These are phyloP conservation scores for Ceratocystis ficicola DNA, from an alignment of 2,329 filamentous ascomycete genomes.

Conservation along the genomic window DNA sequence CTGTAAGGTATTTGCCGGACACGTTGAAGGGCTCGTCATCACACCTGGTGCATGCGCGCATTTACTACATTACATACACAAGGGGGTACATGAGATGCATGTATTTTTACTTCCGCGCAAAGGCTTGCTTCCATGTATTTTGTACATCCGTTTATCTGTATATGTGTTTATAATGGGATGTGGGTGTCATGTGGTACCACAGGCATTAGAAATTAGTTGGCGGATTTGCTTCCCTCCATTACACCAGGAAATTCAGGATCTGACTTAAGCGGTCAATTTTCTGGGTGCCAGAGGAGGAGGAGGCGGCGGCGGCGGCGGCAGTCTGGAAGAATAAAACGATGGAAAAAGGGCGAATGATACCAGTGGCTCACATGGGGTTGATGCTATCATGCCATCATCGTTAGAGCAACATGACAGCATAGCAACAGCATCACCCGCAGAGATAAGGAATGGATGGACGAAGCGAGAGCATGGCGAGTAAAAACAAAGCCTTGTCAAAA, in stretches of 20 bases:
- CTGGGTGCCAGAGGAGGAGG: background rate
- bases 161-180: background rate
- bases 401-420: no score
- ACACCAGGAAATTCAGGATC: background rate
- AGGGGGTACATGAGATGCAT: background rate
- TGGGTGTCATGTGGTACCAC: slow-evolving; percentile 10
- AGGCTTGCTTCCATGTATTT: background rate
- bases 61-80: background rate
- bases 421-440: no score
- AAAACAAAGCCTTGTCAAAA: no score
- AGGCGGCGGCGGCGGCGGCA: background rate
- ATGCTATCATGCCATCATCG: no score
- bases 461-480: no score
- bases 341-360: background rate
- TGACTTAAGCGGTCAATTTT: background rate
- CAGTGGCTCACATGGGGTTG: background rate
- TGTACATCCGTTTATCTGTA: background rate
- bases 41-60: background rate
- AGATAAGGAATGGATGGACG: no score
- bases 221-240: slow-evolving; percentile 6
- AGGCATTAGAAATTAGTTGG: slow-evolving; percentile 9
- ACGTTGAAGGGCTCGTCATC: background rate
- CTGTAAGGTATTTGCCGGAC: background rate
- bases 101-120: background rate
- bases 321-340: background rate